Conservation (phyloP, 768 basidiomycete species). For the Chalciporus piperatus region DNA sequence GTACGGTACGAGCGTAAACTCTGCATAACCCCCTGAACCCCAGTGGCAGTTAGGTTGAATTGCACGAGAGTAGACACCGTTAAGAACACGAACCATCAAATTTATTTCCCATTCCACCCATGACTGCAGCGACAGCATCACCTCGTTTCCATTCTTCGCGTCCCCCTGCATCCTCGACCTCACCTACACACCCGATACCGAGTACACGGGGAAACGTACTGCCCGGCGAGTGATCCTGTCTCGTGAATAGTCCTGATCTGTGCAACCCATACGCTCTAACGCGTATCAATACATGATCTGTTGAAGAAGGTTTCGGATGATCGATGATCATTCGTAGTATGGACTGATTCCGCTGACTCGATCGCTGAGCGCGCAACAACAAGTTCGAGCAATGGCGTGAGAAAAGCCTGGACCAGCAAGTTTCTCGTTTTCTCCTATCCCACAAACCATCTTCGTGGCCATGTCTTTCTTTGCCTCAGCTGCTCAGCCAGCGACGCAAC, state of each 20-base stretch:
- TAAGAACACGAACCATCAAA: no score
- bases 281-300: no score
- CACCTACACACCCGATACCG: constrained; percentile 27
- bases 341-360: no score
- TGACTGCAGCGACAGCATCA: neutral
- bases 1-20: constrained; percentile 25
- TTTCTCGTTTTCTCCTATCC: constrained; percentile 1
- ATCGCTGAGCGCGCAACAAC: neutral
- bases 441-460: neutral
- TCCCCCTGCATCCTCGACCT: constrained; percentile 27
- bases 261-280: no score
- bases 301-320: no score
- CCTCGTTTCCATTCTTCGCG: constrained; percentile 21
- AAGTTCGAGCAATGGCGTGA: constrained; percentile 26
- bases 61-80: no score
- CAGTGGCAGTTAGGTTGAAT: no score
- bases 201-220: constrained; percentile 21
- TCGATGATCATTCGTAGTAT: no score
- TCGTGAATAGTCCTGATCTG: no score
- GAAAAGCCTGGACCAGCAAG: neutral
- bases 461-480: constrained; percentile 45
- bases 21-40: constrained; percentile 10
- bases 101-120: no score
- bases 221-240: constrained; percentile 15
- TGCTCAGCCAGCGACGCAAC: constrained; percentile 35